Evolutionary conservation across 345 rosid species (phyloP).

Genomic region (Corchorus olitorius): DNA sequence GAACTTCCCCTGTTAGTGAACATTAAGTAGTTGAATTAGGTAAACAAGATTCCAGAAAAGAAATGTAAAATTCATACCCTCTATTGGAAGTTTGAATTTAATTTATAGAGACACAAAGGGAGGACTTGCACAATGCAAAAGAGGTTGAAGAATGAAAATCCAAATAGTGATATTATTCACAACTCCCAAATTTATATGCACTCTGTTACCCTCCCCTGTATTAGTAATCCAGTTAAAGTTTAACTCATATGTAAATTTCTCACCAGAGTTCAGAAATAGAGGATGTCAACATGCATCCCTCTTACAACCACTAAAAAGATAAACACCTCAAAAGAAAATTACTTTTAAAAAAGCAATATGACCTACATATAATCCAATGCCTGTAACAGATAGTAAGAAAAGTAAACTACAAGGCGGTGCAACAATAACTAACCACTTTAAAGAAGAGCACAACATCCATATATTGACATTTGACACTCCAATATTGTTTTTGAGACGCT

Average conservation of each 20-base stretch:
- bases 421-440: constrained; percentile 83
- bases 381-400: not conserved
- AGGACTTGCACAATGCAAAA: not conserved
- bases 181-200: not conserved
- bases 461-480: constrained; percentile 81
- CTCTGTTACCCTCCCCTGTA: not conserved
- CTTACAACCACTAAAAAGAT: too few relatives aligned
- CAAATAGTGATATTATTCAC: not conserved
- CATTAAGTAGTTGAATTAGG: constrained; percentile 25
- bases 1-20: constrained; percentile 70
- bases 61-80: not conserved
- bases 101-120: not conserved
- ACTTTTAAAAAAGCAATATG: not conserved
- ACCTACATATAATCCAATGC: not conserved
- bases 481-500: constrained; percentile 90
- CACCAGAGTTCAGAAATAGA: too few relatives aligned
- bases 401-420: not conserved
- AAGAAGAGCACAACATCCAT: constrained; percentile 93
- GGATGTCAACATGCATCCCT: too few relatives aligned
- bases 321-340: not conserved
- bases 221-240: constrained; percentile 1
- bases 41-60: constrained; percentile 16
- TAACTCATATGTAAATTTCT: not conserved
- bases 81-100: not conserved
- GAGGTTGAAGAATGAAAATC: not conserved